These are phyloP conservation scores for Ophiostoma quercus DNA, from an alignment of 2,329 filamentous ascomycete genomes.

Conservation along the genomic window DNA sequence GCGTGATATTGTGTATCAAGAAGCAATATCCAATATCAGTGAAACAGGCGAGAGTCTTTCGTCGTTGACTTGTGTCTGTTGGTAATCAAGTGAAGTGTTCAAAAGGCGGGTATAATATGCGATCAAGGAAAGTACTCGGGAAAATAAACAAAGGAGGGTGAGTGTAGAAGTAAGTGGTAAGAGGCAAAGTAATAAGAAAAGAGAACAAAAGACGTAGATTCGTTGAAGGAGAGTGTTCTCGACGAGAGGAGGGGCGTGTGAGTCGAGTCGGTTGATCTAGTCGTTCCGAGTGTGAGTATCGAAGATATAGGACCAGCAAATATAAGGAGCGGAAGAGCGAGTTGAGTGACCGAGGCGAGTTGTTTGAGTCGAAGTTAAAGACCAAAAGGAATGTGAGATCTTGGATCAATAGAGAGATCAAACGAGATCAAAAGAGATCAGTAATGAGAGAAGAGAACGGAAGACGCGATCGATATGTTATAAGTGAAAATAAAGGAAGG, in stretches of 20 bases:
- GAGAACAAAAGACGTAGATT: slow-evolving; percentile 3
- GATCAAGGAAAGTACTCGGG: slow-evolving; percentile 9
- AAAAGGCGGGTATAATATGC: slow-evolving; percentile 4
- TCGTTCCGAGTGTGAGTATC: slow-evolving; percentile 14
- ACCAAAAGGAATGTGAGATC: background rate
- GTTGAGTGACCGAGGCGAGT: slow-evolving; percentile 13
- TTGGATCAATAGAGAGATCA: background rate
- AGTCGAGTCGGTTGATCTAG: background rate
- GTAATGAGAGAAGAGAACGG: background rate
- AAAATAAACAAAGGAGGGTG: slow-evolving; percentile 13
- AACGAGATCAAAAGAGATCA: background rate
- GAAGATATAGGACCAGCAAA: slow-evolving; percentile 17
- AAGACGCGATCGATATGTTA: slow-evolving; percentile 36
- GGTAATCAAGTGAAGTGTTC: background rate
- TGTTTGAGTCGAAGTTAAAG: slow-evolving; percentile 14
- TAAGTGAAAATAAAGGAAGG: background rate
- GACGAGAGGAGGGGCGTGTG: slow-evolving; percentile 8
- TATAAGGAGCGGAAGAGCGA: slow-evolving; percentile 15
- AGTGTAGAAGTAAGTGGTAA: background rate
- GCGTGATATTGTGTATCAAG: background rate
- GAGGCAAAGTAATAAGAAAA: background rate
- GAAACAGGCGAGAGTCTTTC: background rate
- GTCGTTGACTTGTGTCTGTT: background rate
- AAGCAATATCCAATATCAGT: background rate
- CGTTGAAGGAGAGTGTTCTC: slow-evolving; percentile 7